Percentiles rank a stretch among this genome's conserved stretches.
These are phyloP conservation scores for Verticillium alfalfae DNA, from an alignment of 2,329 filamentous ascomycete species.

Conservation along the genomic window DNA sequence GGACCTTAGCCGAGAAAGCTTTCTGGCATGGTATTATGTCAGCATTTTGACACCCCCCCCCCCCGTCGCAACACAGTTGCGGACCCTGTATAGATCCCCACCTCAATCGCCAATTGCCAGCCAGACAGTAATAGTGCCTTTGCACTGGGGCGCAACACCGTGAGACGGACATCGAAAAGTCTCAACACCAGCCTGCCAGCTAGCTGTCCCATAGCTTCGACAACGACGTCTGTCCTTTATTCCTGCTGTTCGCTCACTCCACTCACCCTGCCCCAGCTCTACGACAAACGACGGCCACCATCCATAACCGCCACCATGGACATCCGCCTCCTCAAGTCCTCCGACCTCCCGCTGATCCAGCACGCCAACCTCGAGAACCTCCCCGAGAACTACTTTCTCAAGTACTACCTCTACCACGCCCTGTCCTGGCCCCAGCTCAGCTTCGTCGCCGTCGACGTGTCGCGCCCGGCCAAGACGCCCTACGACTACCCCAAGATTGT, in stretches of 20 bases:
- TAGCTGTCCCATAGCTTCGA: no score
- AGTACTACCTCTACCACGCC: slow-evolving; percentile 99
- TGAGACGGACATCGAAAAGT: neutral
- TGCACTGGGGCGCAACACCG: no score
- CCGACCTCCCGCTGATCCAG: slow-evolving; percentile 87
- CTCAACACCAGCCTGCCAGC: neutral
- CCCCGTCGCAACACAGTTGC: neutral
- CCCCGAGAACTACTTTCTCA: slow-evolving; percentile 99
- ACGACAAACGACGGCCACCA: no score
- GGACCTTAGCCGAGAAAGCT: no score
- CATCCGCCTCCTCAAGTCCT: slow-evolving; percentile 79
- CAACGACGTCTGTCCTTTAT: no score
- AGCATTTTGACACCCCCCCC: neutral
- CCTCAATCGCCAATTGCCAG: neutral
- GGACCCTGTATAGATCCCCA: neutral
- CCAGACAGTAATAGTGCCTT: neutral
- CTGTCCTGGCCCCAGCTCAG: slow-evolving; percentile 96
- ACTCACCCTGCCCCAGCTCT: no score
- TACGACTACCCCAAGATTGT: slow-evolving; percentile 96
- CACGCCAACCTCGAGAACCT: slow-evolving; percentile 98
- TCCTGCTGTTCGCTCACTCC: no score
- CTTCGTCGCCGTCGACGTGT: slow-evolving; percentile 92
- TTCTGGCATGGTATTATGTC: neutral
- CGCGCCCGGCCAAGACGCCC: slow-evolving; percentile 67
- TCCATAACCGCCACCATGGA: slow-evolving; percentile 57